These are phyloP conservation scores for Hibiscus trionum DNA, from an alignment of 345 rosid genomes.

Conservation along the genomic window DNA sequence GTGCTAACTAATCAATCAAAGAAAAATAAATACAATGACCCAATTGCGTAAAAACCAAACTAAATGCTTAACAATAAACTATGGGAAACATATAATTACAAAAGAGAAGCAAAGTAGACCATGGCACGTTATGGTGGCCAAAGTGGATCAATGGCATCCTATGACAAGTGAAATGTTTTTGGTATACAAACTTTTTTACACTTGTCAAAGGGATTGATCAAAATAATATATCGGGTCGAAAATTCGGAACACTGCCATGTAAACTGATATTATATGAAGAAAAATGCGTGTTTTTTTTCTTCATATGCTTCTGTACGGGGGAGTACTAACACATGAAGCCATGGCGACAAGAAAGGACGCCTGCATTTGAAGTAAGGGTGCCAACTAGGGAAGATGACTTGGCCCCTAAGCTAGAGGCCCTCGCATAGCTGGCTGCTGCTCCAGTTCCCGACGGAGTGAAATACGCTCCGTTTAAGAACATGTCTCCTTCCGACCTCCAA, in stretches of 20 bases:
- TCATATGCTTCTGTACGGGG: neutral
- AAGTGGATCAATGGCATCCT: too few relatives aligned
- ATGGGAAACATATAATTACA: neutral
- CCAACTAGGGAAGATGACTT: constrained; percentile 51
- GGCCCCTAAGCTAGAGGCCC: constrained; percentile 62
- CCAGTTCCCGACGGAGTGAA: constrained; percentile 49
- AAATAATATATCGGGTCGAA: neutral
- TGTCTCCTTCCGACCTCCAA: constrained; percentile 62
- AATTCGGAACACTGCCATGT: too few relatives aligned
- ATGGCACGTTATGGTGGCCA: too few relatives aligned
- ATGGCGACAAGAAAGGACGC: constrained; percentile 40
- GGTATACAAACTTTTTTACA: constrained; percentile 17
- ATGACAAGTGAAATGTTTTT: neutral
- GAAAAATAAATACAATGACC: neutral
- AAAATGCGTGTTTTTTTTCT: neutral
- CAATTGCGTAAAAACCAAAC: too few relatives aligned
- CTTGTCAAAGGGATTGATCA: constrained; percentile 20
- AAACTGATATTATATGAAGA: neutral
- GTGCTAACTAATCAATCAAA: neutral
- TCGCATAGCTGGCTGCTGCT: constrained; percentile 43
- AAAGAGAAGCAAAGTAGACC: neutral
- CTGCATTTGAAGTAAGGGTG: constrained; percentile 37
- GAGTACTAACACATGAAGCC: constrained; percentile 44
- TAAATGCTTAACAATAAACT: neutral
- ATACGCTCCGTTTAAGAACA: constrained; percentile 46